Base-by-base conservation (phyloP, 306 rosid genomes). In the Vigna nakashimae region DNA sequence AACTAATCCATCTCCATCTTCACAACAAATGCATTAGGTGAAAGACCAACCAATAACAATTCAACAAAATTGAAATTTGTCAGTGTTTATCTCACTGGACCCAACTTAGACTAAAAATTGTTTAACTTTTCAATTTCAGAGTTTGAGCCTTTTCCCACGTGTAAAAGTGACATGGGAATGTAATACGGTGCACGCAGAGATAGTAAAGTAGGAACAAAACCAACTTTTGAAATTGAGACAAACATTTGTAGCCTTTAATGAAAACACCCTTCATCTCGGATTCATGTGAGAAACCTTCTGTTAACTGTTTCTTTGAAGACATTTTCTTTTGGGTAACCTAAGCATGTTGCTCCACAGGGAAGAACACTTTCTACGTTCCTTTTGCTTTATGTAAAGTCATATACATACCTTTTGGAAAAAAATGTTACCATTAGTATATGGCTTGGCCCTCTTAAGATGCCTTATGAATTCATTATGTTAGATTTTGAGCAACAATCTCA, bases 301-400 rank as follows among this genome's bases (percentile, higher is more conserved):
- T 63, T 34, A 32, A 34, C 15, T 45, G 15, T 45, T 45, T 64
- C 3, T 2, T 30, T 34, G 6, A 34, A 62, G 20, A 62, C 24
- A 62, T 30, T 60, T 60, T 63, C 2, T 63, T 30, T 32, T 34
- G 22, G 4, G 15, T 30, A 32, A 5, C 22, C 67, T 62, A 7
- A 4, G 66, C 66, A 57, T 28, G 65, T 59, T 28, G 42, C 65
- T 5, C 10, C 43, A 32, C 22, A 32, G 13, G 32, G 45, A 42
- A 60, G 45, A 22, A 30, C 67, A 14, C 45, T 32, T 60, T 16
- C 4, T 30, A 15, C 22, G 45, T 60, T 30, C 45, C 67, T 7
- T 60, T 60, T 60, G 22, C 67, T 60, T 60, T 60, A 32, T 60
- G 45, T 9, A 38, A 65, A 65, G 40, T 64, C 69, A 64, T 16